Percentiles rank a stretch among this genome's conserved stretches.
Conservation (phyloP, 2,329 filamentous ascomycete genomes). For the Paecilomyces sp. region DNA sequence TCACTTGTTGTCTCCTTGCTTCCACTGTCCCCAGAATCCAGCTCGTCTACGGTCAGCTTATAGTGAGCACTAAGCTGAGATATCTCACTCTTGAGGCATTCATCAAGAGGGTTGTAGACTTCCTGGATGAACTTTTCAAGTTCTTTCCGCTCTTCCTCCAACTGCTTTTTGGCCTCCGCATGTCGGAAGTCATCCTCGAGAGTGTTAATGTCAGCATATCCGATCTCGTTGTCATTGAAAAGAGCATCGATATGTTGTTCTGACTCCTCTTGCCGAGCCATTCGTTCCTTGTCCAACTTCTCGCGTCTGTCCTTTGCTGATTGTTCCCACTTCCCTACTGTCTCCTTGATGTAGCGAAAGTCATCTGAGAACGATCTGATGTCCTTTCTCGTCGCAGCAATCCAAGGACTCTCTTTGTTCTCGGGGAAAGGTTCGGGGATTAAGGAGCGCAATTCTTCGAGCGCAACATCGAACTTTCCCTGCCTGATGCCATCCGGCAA, state of each 20-base stretch:
- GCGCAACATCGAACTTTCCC: slow-evolving; percentile 15
- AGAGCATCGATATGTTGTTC: slow-evolving; percentile 47
- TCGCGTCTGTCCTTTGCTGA: slow-evolving; percentile 36
- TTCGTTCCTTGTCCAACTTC: slow-evolving; percentile 42
- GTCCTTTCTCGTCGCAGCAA: slow-evolving; percentile 23
- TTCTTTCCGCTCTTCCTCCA: slow-evolving; percentile 47
- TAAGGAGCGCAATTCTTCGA: slow-evolving; percentile 29
- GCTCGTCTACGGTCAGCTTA: slow-evolving; percentile 33
- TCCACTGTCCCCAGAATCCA: slow-evolving; percentile 33
- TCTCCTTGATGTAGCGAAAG: slow-evolving; percentile 37
- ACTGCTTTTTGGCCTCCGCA: slow-evolving; percentile 43
- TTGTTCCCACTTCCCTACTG: slow-evolving; percentile 40
- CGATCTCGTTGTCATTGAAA: slow-evolving; percentile 51
- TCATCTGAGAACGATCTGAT: slow-evolving; percentile 32
- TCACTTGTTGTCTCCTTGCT: slow-evolving; percentile 21
- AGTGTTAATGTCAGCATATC: slow-evolving; percentile 49
- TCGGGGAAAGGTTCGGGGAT: slow-evolving; percentile 25
- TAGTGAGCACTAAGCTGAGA: slow-evolving; percentile 41
- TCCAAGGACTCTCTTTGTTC: slow-evolving; percentile 25
- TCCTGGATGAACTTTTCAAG: slow-evolving; percentile 43
- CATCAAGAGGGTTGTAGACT: slow-evolving; percentile 46
- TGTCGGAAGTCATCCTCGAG: slow-evolving; percentile 51
- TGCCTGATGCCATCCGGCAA: slow-evolving; percentile 26
- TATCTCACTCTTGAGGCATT: slow-evolving; percentile 44
- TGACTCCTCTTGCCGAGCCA: slow-evolving; percentile 44